phyloP scores from a whole-genome alignment of 148 eudicot genomes.

The Silene conica region DNA sequence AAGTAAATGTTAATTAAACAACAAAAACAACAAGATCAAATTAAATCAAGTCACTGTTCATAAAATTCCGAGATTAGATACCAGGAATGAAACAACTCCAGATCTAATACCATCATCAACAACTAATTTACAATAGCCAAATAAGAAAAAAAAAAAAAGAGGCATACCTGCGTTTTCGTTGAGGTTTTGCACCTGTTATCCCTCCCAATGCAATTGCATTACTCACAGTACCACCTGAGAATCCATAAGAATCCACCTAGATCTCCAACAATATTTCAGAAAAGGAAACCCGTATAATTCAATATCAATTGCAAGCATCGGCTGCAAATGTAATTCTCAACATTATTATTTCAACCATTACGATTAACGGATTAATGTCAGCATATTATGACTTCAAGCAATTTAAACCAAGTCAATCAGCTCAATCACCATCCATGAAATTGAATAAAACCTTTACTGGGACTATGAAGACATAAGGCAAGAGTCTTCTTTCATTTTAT shows the following conservation, averaged over 20 bases:
- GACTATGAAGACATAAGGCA: too few relatives aligned
- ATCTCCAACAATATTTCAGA: too few relatives aligned
- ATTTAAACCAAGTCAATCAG: background rate
- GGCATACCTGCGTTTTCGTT: conserved; percentile 92
- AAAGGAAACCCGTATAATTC: too few relatives aligned
- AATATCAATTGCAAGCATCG: background rate
- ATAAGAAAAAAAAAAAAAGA: background rate
- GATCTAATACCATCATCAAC: background rate
- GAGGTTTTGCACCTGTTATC: conserved; percentile 42
- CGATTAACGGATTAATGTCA: background rate
- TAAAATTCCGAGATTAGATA: too few relatives aligned
- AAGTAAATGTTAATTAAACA: too few relatives aligned
- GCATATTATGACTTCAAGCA: too few relatives aligned
- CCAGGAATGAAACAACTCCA: background rate
- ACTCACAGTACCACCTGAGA: conserved; percentile 26
- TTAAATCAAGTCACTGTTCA: too few relatives aligned
- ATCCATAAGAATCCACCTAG: background rate
- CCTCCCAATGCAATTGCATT: conserved; percentile 37
- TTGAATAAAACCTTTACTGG: background rate
- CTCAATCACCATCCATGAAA: background rate
- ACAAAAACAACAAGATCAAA: too few relatives aligned
- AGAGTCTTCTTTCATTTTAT: too few relatives aligned
- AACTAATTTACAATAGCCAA: background rate
- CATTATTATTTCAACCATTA: background rate
- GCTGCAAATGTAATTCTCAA: background rate